Conservation (phyloP, 2,329 filamentous ascomycete species). For the Monascus ruber region DNA sequence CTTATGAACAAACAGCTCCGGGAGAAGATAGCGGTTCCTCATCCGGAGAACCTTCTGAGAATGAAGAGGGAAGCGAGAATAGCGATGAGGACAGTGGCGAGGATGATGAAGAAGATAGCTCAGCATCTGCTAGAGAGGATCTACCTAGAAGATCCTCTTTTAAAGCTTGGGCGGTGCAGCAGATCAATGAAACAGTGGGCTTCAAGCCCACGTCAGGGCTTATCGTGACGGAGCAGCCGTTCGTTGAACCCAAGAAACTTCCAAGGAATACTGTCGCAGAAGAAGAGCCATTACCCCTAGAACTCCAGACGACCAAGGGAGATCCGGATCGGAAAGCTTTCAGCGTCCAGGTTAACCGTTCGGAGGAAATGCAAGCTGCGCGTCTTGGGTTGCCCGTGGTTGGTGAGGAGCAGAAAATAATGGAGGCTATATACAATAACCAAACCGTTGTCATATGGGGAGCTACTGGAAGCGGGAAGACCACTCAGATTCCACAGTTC, state of each 20-base stretch:
- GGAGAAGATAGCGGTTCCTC: slow-evolving; percentile 15
- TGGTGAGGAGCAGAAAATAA: slow-evolving; percentile 90
- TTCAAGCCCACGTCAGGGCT: slow-evolving; percentile 41
- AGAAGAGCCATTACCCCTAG: slow-evolving; percentile 29
- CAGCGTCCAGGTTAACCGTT: slow-evolving; percentile 59
- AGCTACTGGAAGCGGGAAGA: slow-evolving; percentile 93
- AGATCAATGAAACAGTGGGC: slow-evolving; percentile 74
- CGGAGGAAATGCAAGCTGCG: slow-evolving; percentile 62
- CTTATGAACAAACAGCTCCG: slow-evolving; percentile 17
- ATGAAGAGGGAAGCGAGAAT: slow-evolving; percentile 24
- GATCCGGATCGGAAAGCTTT: slow-evolving; percentile 57
- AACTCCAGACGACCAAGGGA: slow-evolving; percentile 28
- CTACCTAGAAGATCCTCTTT: slow-evolving; percentile 54
- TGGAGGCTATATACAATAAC: slow-evolving; percentile 94
- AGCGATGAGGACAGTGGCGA: slow-evolving; percentile 20
- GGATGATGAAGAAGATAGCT: slow-evolving; percentile 10
- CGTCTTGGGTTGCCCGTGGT: slow-evolving; percentile 78
- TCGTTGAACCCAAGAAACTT: slow-evolving; percentile 18
- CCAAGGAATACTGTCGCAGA: slow-evolving; percentile 26
- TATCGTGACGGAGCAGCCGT: slow-evolving; percentile 19
- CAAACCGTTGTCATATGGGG: slow-evolving; percentile 85
- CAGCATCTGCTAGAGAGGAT: slow-evolving; percentile 8
- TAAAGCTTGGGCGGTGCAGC: slow-evolving; percentile 82
- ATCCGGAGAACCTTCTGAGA: slow-evolving; percentile 8
- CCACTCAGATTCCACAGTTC: slow-evolving; percentile 94